phyloP scores from a whole-genome alignment of 208 protist genomes.

The Willaertia magna region DNA sequence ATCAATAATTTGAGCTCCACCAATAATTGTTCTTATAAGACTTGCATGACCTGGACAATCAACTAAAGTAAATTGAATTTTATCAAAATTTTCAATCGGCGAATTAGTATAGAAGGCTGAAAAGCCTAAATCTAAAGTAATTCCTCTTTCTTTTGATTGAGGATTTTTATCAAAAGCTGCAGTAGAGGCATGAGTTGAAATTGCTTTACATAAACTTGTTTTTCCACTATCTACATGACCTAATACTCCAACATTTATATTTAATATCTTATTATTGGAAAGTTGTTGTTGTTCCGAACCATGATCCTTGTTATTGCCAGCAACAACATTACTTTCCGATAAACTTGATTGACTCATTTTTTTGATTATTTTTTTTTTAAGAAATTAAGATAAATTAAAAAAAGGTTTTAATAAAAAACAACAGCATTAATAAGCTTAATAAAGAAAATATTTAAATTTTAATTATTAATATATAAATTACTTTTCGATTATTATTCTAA shows the following conservation, averaged over 20 bases:
- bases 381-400: no score
- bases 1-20: conserved; percentile 93
- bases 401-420: no score
- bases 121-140: conserved; percentile 95
- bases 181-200: conserved; percentile 77
- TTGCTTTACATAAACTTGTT: conserved; percentile 72
- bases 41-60: conserved; percentile 96
- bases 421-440: no score
- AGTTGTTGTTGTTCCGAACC: no score
- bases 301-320: no score
- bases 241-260: conserved; percentile 84
- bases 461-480: no score
- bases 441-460: no score
- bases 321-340: no score
- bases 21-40: conserved; percentile 90
- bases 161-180: conserved; percentile 92
- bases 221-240: conserved; percentile 94
- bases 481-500: no score
- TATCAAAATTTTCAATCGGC: conserved; percentile 30
- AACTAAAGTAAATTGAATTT: conserved; percentile 81
- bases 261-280: conserved; percentile 47
- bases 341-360: no score
- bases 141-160: conserved; percentile 84
- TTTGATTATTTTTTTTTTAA: no score
- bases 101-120: conserved; percentile 48